A percentile compares a stretch with the other conserved stretches of the same genome.
phyloP scores from a whole-genome alignment of 495 filamentous ascomycete species.

The Apiosordaria backusii region DNA sequence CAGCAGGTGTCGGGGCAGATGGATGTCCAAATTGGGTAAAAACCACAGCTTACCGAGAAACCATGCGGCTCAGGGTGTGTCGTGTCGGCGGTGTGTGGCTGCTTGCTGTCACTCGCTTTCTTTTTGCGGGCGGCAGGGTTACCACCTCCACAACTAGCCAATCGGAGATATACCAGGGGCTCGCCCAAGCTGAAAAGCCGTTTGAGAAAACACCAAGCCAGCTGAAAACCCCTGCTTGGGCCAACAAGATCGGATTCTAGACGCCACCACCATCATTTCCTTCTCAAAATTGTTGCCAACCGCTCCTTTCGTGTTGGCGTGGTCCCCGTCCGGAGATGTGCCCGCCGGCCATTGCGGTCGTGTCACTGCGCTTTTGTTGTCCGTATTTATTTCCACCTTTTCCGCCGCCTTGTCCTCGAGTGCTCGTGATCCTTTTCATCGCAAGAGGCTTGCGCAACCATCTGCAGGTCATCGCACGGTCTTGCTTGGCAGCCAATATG shows the following conservation, averaged over 20 bases:
- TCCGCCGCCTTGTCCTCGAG: background rate
- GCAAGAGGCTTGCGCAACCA: background rate
- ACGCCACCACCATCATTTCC: slow-evolving; percentile 8
- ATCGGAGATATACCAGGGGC: background rate
- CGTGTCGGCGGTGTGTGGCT: background rate
- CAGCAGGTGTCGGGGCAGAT: too few species aligned
- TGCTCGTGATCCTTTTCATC: background rate
- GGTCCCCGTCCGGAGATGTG: background rate
- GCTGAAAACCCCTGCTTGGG: slow-evolving; percentile 7
- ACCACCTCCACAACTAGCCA: background rate
- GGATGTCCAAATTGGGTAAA: background rate
- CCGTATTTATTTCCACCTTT: background rate
- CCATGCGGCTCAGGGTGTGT: background rate
- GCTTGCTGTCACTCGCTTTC: background rate
- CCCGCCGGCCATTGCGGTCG: too few species aligned
- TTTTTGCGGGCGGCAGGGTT: background rate
- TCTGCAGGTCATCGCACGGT: background rate
- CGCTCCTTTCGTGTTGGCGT: background rate
- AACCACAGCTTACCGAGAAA: background rate
- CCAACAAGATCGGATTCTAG: slow-evolving; percentile 2
- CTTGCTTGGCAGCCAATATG: background rate
- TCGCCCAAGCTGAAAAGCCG: slow-evolving; percentile 7
- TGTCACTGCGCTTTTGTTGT: background rate
- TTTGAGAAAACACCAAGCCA: slow-evolving; percentile 5
- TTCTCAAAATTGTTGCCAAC: background rate